Evolutionary conservation across 75 land plant genomes (phyloP).

Genomic region (Azolla pinnata): DNA sequence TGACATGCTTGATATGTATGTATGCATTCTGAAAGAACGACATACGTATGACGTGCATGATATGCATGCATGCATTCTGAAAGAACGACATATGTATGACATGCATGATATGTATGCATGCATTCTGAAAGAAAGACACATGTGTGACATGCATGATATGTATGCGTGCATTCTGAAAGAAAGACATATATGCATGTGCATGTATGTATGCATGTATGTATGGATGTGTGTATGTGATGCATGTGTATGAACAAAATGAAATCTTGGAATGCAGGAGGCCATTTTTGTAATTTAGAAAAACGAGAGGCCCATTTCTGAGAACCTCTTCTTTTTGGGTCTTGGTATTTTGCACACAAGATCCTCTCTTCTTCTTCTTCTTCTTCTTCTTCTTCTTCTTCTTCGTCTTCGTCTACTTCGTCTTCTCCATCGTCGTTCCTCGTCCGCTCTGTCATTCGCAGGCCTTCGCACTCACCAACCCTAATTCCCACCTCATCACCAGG

Average conservation of each 20-base stretch:
- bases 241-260: neutral
- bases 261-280: neutral
- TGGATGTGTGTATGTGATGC: neutral
- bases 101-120: neutral
- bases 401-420: too few relatives aligned
- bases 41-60: neutral
- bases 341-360: neutral
- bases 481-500: too few relatives aligned
- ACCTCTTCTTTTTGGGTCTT: neutral
- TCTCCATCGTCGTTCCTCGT: too few relatives aligned
- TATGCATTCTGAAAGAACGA: neutral
- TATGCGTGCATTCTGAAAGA: neutral
- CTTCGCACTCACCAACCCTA: too few relatives aligned
- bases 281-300: neutral
- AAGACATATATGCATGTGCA: neutral
- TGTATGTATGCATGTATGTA: neutral
- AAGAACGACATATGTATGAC: neutral
- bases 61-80: neutral
- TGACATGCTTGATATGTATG: neutral
- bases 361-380: neutral
- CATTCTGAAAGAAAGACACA: neutral
- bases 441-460: too few relatives aligned
- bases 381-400: neutral
- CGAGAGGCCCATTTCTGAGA: neutral
- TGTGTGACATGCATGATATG: neutral